Percentiles rank a stretch among this genome's conserved stretches.
Conservation (phyloP, 345 rosid genomes). For the Eucalyptus fibrosa region DNA sequence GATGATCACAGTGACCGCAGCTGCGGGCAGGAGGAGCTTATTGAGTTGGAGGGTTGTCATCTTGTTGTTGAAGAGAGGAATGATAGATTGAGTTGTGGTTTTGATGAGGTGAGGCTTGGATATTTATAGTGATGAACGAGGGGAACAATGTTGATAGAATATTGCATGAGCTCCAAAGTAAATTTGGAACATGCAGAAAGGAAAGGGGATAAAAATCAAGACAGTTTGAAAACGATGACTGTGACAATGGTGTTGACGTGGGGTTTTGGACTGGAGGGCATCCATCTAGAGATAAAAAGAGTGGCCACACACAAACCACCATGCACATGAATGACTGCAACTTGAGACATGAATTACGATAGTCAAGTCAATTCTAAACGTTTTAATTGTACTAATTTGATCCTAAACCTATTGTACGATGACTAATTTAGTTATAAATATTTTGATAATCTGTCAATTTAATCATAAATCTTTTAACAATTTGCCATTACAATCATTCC, state of each 20-base stretch:
- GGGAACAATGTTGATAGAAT: background rate
- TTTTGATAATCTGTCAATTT: no score
- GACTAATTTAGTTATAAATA: no score
- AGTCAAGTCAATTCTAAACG: background rate
- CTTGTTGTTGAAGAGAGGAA: background rate
- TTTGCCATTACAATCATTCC: rapidly evolving
- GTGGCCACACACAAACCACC: background rate
- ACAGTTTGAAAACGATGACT: background rate
- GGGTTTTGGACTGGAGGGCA: no score
- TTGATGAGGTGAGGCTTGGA: background rate
- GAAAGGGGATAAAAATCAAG: background rate
- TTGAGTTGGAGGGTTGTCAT: background rate
- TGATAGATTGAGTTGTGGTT: background rate
- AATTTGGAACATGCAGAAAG: background rate
- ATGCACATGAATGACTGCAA: background rate
- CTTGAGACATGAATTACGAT: background rate
- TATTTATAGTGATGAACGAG: background rate
- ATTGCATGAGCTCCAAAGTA: background rate
- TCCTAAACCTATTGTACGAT: rapidly evolving
- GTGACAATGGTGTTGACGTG: background rate
- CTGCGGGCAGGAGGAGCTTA: background rate
- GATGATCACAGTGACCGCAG: background rate
- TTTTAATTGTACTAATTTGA: no score
- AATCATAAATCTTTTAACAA: no score
- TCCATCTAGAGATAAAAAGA: background rate